phyloP scores from a whole-genome alignment of 2,329 filamentous ascomycete species.

The Colletotrichum sp. region DNA sequence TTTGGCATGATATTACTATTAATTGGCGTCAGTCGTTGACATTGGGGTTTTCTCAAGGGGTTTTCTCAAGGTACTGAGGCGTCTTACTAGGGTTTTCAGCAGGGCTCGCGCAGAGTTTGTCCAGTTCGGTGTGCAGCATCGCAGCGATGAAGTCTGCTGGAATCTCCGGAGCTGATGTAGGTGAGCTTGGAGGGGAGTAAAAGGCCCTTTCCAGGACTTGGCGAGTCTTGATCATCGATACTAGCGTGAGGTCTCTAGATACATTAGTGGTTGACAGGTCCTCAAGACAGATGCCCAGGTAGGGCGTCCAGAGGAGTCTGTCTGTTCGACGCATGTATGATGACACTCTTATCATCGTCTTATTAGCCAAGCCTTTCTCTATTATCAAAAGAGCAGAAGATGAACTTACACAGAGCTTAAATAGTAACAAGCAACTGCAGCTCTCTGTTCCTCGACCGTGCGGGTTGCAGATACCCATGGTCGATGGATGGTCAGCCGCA shows the following conservation, averaged over 20 bases:
- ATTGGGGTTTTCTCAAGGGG: no score
- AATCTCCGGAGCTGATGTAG: fast-evolving
- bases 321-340: not conserved
- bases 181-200: not conserved
- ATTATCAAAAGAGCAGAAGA: no score
- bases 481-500: not conserved
- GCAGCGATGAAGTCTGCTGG: not conserved
- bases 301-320: not conserved
- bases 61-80: no score
- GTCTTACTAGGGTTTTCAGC: no score
- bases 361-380: no score
- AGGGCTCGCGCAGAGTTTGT: no score
- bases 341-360: not conserved
- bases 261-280: not conserved
- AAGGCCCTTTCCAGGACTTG: not conserved
- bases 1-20: not conserved
- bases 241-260: not conserved
- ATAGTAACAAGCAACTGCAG: not conserved
- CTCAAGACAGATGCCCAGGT: not conserved
- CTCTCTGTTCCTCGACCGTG: not conserved
- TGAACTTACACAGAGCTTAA: not conserved
- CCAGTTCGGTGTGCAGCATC: no score
- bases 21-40: fast-evolving
- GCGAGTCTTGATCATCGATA: not conserved
- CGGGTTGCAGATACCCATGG: fast-evolving